phyloP scores from a whole-genome alignment of 306 rosid species.

The Prunus armeniaca region DNA sequence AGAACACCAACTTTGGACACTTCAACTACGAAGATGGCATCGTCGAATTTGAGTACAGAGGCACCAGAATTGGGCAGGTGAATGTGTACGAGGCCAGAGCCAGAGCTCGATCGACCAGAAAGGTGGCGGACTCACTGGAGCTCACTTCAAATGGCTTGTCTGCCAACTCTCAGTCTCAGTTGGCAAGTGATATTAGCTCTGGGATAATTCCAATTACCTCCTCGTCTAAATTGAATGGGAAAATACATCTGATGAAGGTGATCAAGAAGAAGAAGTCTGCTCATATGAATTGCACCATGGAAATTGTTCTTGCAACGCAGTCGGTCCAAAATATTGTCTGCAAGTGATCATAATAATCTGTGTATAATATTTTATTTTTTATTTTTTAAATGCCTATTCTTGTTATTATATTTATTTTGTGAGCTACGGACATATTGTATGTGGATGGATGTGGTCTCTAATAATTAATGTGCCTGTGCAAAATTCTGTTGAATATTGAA shows the following conservation, averaged over 20 bases:
- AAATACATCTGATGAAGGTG: conserved; percentile 21
- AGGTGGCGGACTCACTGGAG: not conserved
- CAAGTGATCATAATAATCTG: not conserved
- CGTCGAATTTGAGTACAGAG: conserved; percentile 16
- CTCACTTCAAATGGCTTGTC: conserved; percentile 13
- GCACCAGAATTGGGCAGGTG: conserved; percentile 13
- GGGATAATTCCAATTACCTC: conserved; percentile 15
- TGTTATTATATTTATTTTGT: not conserved
- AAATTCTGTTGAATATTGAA: not conserved
- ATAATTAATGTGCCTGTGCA: not conserved
- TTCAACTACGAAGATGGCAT: conserved; percentile 17
- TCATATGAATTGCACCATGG: conserved; percentile 29
- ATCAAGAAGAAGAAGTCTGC: conserved; percentile 33
- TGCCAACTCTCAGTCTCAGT: not conserved
- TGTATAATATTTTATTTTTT: not conserved
- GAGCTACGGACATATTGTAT: not conserved
- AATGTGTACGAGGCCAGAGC: conserved; percentile 15
- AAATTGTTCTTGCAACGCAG: conserved; percentile 11
- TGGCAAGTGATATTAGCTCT: conserved; percentile 22
- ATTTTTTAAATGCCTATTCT: not conserved
- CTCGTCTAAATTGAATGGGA: conserved; percentile 25
- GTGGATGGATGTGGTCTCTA: not conserved
- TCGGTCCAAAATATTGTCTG: conserved; percentile 26
- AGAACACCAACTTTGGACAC: conserved; percentile 30
- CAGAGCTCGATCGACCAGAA: conserved; percentile 27